Percentiles rank a stretch among this genome's conserved stretches.
Conservation (phyloP, 306 rosid species). For the Prunus armeniaca region DNA sequence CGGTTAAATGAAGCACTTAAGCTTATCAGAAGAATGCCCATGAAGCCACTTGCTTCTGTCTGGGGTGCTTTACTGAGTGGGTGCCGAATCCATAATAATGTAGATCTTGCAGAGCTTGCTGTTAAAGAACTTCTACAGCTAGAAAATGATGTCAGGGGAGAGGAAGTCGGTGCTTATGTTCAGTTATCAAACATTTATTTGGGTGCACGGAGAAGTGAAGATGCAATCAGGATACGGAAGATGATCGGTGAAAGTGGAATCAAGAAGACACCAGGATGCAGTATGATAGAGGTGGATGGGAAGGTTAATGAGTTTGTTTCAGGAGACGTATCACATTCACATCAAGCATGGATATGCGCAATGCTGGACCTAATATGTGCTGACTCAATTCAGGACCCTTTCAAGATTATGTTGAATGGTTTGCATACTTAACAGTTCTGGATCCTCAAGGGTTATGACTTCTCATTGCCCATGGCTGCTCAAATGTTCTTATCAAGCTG, state of each 20-base stretch:
- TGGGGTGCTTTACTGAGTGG: conserved; percentile 51
- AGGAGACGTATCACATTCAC: conserved; percentile 29
- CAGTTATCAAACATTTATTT: conserved; percentile 47
- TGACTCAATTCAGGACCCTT: conserved; percentile 15
- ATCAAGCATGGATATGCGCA: conserved; percentile 9
- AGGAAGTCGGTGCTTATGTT: conserved; percentile 39
- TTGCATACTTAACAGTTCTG: background rate
- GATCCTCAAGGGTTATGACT: background rate
- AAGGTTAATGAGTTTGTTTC: conserved; percentile 40
- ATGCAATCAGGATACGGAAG: conserved; percentile 36
- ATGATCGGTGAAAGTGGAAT: conserved; percentile 34
- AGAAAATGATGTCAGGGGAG: conserved; percentile 25
- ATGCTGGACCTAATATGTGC: conserved; percentile 25
- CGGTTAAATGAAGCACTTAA: conserved; percentile 28
- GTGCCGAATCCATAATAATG: conserved; percentile 28
- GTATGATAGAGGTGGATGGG: conserved; percentile 45
- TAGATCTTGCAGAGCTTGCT: conserved; percentile 44
- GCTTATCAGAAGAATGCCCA: conserved; percentile 40
- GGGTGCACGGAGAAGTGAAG: conserved; percentile 32
- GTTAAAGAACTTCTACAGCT: conserved; percentile 32
- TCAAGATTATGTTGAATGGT: background rate
- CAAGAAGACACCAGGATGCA: conserved; percentile 44
- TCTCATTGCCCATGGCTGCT: background rate
- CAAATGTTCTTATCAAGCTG: background rate
- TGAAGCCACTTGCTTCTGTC: conserved; percentile 49